phyloP scores from a whole-genome alignment of 305 asterid genomes.

The Lippia alba region DNA sequence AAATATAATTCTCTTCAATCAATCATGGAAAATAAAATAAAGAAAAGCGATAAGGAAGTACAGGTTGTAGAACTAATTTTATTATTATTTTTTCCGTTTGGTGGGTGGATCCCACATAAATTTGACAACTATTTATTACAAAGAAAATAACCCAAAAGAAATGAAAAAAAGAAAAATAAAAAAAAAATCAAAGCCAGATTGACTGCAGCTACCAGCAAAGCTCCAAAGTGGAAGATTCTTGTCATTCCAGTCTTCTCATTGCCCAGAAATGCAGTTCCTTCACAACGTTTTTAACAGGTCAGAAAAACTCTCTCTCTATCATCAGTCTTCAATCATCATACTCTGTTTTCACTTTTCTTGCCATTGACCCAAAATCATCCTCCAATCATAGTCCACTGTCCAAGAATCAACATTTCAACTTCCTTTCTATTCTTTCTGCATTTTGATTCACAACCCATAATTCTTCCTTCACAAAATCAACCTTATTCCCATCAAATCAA shows the following conservation, averaged over 20 bases:
- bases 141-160: neutral
- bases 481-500: neutral
- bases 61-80: constrained; percentile 23
- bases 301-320: constrained; percentile 23
- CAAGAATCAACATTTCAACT: neutral
- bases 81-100: constrained; percentile 8
- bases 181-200: constrained; percentile 13
- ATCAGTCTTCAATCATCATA: constrained; percentile 19
- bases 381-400: neutral
- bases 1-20: too few species aligned
- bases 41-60: neutral
- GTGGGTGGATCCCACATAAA: constrained; percentile 12
- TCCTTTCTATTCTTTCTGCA: neutral
- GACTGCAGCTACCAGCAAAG: constrained; percentile 52
- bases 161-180: neutral
- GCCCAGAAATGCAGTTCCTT: constrained; percentile 20
- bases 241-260: constrained; percentile 20
- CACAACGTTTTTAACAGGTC: constrained; percentile 28
- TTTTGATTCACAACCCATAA: neutral
- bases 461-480: neutral
- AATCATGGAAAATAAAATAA: neutral
- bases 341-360: too few species aligned
- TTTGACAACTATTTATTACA: constrained; percentile 18
- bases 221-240: constrained; percentile 32
- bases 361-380: too few species aligned